A percentile compares a stretch with the other conserved stretches of the same genome.
phyloP scores from a whole-genome alignment of 2,329 filamentous ascomycete species.

The Elsinoe batatas region DNA sequence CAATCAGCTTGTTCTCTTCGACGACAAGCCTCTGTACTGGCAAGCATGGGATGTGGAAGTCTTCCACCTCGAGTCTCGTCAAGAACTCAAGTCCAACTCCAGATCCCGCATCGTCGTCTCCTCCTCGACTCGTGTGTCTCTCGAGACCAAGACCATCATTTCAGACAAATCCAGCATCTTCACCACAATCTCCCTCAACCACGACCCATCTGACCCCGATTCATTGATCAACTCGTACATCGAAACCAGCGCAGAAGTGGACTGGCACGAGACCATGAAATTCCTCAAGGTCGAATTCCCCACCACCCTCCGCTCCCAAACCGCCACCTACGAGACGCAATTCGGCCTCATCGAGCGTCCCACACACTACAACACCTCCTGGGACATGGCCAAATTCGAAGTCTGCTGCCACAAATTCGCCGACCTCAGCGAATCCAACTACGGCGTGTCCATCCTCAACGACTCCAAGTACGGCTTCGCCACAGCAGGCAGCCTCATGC shows the following conservation, averaged over 20 bases:
- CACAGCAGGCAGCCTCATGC: slow-evolving; percentile 79
- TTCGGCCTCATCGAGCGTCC: slow-evolving; percentile 81
- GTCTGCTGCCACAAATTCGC: slow-evolving; percentile 94
- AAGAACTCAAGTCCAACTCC: slow-evolving; percentile 56
- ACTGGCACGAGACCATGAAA: slow-evolving; percentile 95
- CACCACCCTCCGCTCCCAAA: slow-evolving; percentile 79
- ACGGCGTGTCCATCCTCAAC: slow-evolving; percentile 87
- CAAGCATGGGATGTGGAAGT: slow-evolving; percentile 98
- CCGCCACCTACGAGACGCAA: slow-evolving; percentile 91
- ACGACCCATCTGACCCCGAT: slow-evolving; percentile 46
- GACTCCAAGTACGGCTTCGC: slow-evolving; percentile 96
- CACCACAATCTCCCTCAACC: slow-evolving; percentile 71
- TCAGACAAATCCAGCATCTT: slow-evolving; percentile 78
- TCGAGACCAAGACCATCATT: slow-evolving; percentile 77
- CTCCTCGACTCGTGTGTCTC: slow-evolving; percentile 65
- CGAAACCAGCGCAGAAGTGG: slow-evolving; percentile 75
- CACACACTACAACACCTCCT: slow-evolving; percentile 95
- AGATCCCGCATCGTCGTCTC: slow-evolving; percentile 62
- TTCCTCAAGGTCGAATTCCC: slow-evolving; percentile 99
- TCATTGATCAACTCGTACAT: slow-evolving; percentile 46
- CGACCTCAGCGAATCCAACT: slow-evolving; percentile 76
- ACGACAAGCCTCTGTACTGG: slow-evolving; percentile 96
- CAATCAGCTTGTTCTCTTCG: slow-evolving; percentile 88
- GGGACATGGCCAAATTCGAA: slow-evolving; percentile 98
- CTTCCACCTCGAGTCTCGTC: slow-evolving; percentile 79